These are phyloP conservation scores for Kockiozyma suomiensis DNA, from an alignment of 805 yeast species.

Conservation along the genomic window DNA sequence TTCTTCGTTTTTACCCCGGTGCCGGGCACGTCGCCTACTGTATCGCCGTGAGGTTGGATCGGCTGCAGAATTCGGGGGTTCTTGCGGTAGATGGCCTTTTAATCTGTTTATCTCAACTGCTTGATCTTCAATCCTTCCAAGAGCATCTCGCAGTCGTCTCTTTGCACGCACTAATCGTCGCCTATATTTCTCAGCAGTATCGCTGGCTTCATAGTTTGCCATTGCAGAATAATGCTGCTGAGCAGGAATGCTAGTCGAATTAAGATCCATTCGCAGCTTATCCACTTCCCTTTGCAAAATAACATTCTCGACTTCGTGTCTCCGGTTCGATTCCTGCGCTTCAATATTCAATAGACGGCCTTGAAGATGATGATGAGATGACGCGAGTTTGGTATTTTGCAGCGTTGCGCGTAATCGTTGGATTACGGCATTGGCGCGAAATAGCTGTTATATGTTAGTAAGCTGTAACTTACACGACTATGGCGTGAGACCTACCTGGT, in stretches of 20 bases:
- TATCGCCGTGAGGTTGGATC: slow-evolving; percentile 1
- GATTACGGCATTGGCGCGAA: slow-evolving; percentile 25
- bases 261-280: slow-evolving; percentile 45
- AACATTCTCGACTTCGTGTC: slow-evolving; percentile 52
- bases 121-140: slow-evolving; percentile 48
- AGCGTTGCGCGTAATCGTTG: slow-evolving; percentile 17
- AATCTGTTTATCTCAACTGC: slow-evolving; percentile 51
- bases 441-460: slow-evolving; percentile 10
- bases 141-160: slow-evolving; percentile 50
- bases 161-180: slow-evolving; percentile 48
- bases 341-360: slow-evolving; percentile 49
- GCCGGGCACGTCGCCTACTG: slow-evolving; percentile 19
- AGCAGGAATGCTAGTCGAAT: not conserved
- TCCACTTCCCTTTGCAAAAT: slow-evolving; percentile 54
- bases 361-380: slow-evolving; percentile 41
- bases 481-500: slow-evolving; percentile 8
- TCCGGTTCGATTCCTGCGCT: slow-evolving; percentile 49
- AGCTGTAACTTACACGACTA: not conserved
- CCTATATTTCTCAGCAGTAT: slow-evolving; percentile 44
- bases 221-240: slow-evolving; percentile 2
- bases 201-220: slow-evolving; percentile 37
- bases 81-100: slow-evolving; percentile 42
- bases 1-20: slow-evolving; percentile 21
- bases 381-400: slow-evolving; percentile 6
- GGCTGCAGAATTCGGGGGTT: slow-evolving; percentile 22